Evolutionary conservation across 768 basidiomycete species (phyloP).

Genomic region (Lactifluus pinguis): DNA sequence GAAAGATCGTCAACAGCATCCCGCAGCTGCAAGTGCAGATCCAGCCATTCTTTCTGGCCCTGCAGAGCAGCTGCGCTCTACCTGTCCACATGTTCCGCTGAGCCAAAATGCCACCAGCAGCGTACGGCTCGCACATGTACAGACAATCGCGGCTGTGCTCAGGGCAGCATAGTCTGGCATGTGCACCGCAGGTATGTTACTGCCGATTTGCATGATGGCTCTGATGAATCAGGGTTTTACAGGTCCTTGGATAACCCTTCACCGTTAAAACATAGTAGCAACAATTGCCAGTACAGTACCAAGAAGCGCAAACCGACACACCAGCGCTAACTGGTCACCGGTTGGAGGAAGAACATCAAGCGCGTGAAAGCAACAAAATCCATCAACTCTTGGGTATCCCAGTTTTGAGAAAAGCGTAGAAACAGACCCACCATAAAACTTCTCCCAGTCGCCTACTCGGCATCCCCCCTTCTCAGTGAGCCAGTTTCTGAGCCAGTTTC

Average conservation of each 20-base stretch:
- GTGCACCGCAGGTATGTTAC: slow-evolving; percentile 34
- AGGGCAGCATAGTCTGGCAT: slow-evolving; percentile 27
- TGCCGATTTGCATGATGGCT: slow-evolving; percentile 21
- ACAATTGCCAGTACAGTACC: slow-evolving; percentile 40
- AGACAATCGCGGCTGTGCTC: slow-evolving; percentile 57
- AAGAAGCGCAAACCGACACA: slow-evolving; percentile 67
- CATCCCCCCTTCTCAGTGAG: too few species aligned
- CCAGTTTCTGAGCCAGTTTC: too few species aligned
- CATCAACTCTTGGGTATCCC: too few species aligned
- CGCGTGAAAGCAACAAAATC: slow-evolving; percentile 30
- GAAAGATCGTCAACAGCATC: slow-evolving; percentile 64
- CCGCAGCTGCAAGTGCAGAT: slow-evolving; percentile 82
- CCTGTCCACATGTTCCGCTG: slow-evolving; percentile 65
- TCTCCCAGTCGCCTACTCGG: too few species aligned
- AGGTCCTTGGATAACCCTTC: slow-evolving; percentile 9
- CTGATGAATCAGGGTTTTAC: slow-evolving; percentile 14
- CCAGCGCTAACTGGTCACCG: slow-evolving; percentile 75
- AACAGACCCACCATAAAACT: too few species aligned
- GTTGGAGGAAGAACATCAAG: slow-evolving; percentile 67
- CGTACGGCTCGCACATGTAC: slow-evolving; percentile 70
- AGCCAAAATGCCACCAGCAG: slow-evolving; percentile 60
- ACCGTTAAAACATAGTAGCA: slow-evolving; percentile 6
- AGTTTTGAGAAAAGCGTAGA: too few species aligned
- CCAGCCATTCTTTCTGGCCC: slow-evolving; percentile 63
- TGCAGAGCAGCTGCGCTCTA: slow-evolving; percentile 63